phyloP scores from a whole-genome alignment of 2,329 filamentous ascomycete genomes.

The Chrysosporium keratinophilum region DNA sequence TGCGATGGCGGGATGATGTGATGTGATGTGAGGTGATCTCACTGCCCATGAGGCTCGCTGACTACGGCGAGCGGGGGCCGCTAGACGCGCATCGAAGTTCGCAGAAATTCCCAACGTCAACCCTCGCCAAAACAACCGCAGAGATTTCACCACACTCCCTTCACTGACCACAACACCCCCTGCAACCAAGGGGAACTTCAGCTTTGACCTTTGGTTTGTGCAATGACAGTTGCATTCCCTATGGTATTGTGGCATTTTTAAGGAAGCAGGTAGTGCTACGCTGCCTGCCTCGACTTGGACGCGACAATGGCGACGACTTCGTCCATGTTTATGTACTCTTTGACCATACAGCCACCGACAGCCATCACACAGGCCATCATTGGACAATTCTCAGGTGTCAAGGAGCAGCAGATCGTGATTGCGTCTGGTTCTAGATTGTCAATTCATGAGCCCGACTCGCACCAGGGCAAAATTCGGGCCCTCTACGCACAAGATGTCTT shows the following conservation, averaged over 20 bases:
- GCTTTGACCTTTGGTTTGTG: background rate
- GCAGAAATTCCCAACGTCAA: conserved; percentile 8
- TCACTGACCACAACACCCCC: too few relatives aligned
- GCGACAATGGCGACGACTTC: conserved; percentile 83
- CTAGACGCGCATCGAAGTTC: conserved; percentile 12
- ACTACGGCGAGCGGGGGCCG: background rate
- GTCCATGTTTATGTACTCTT: conserved; percentile 96
- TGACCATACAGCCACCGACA: conserved; percentile 88
- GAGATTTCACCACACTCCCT: background rate
- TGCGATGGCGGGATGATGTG: background rate
- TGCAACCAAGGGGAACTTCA: background rate
- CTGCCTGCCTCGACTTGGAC: conserved; percentile 27
- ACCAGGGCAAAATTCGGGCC: conserved; percentile 74
- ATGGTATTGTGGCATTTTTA: conserved; percentile 4
- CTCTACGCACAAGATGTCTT: conserved; percentile 89
- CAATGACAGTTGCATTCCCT: background rate
- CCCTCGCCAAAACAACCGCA: background rate
- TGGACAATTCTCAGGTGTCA: conserved; percentile 90
- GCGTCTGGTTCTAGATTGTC: conserved; percentile 83
- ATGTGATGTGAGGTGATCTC: background rate
- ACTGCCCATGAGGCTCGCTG: background rate
- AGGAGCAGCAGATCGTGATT: conserved; percentile 94
- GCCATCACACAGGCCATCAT: conserved; percentile 82
- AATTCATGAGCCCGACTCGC: conserved; percentile 74
- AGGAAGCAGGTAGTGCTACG: conserved; percentile 6